Evolutionary conservation across 2,329 filamentous ascomycete genomes (phyloP).

Genomic region (Aspergillus glaucus): DNA sequence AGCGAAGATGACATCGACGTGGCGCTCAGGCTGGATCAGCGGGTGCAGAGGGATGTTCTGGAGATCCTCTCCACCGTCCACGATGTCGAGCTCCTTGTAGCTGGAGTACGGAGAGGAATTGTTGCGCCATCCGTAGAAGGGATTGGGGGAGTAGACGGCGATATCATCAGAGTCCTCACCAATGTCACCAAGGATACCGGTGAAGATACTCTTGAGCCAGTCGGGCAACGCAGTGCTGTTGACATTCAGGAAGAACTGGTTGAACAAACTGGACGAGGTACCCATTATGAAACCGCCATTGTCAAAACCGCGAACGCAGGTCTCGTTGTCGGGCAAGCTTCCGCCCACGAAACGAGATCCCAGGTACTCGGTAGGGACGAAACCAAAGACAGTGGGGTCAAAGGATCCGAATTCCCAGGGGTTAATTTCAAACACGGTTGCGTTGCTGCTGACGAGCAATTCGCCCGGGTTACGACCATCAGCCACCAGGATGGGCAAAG

Average conservation of each 20-base stretch:
- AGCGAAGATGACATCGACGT: conserved; percentile 72
- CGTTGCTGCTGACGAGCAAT: conserved; percentile 57
- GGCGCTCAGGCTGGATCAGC: conserved; percentile 61
- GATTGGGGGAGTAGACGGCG: conserved; percentile 66
- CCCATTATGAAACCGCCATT: conserved; percentile 78
- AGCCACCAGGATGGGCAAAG: conserved; percentile 65
- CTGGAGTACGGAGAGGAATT: conserved; percentile 52
- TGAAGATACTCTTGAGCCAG: conserved; percentile 48
- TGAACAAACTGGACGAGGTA: conserved; percentile 77
- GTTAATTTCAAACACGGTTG: conserved; percentile 69
- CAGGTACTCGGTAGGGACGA: conserved; percentile 62
- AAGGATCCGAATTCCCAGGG: conserved; percentile 71
- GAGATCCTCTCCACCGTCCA: conserved; percentile 67
- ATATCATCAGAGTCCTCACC: conserved; percentile 61
- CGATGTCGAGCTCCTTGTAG: conserved; percentile 54
- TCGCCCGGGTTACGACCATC: conserved; percentile 59
- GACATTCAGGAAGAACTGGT: conserved; percentile 63
- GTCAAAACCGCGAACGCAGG: conserved; percentile 74
- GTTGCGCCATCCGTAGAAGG: conserved; percentile 61
- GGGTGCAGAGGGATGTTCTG: conserved; percentile 74
- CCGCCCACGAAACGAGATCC: conserved; percentile 66
- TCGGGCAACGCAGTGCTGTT: conserved; percentile 46
- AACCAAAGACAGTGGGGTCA: conserved; percentile 64
- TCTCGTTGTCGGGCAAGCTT: conserved; percentile 46
- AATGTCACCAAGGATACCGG: conserved; percentile 48